Percentiles rank a stretch among this genome's conserved stretches.
Conservation (phyloP, 202 grass and related monocot genomes). For the Elaeis oleifera region DNA sequence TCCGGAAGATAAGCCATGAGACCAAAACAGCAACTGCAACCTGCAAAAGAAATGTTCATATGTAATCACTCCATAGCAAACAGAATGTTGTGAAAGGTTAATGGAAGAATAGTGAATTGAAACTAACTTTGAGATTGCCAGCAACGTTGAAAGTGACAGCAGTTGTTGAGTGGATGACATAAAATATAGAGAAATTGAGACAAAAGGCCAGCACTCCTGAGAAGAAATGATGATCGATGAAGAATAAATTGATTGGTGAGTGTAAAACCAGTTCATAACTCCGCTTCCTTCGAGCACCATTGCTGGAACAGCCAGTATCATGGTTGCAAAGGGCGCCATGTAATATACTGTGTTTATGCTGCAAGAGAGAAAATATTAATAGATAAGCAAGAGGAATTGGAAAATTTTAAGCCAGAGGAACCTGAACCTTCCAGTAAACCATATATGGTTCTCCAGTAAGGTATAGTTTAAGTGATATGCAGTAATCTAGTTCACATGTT, state of each 20-base stretch:
- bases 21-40: constrained; percentile 77
- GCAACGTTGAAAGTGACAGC: constrained; percentile 98
- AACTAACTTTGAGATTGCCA: constrained; percentile 85
- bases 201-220: constrained; percentile 89
- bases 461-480: too few relatives aligned
- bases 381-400: background rate
- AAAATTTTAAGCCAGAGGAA: background rate
- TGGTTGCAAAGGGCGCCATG: constrained; percentile 96
- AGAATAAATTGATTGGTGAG: constrained; percentile 48
- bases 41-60: constrained; percentile 22
- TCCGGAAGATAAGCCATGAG: constrained; percentile 90
- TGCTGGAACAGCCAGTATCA: constrained; percentile 81
- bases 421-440: too few relatives aligned
- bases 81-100: too few relatives aligned
- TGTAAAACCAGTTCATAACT: constrained; percentile 81
- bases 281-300: constrained; percentile 75
- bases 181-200: constrained; percentile 98
- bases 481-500: too few relatives aligned
- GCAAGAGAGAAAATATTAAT: background rate
- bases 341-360: constrained; percentile 99
- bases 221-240: constrained; percentile 59
- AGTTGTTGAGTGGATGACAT: constrained; percentile 94
- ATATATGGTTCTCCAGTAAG: too few relatives aligned
- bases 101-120: background rate
- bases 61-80: background rate